Percentiles rank a stretch among this genome's conserved stretches.
These are phyloP conservation scores for Lumnitzera racemosa DNA, from an alignment of 345 rosid genomes.

Conservation along the genomic window DNA sequence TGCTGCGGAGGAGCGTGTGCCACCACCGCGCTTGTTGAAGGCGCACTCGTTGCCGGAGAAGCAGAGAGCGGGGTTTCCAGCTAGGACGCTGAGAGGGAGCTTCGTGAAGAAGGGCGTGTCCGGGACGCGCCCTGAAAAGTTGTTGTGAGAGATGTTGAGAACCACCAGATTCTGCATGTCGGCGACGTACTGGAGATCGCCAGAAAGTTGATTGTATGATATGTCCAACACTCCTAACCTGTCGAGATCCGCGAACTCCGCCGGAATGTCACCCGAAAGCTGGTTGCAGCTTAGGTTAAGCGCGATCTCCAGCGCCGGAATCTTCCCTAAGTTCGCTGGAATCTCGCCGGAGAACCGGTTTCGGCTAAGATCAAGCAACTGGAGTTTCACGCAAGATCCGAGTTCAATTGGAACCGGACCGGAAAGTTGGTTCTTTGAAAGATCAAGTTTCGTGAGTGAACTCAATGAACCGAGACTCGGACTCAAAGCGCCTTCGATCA, in stretches of 20 bases:
- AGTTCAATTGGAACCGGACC: slow-evolving; percentile 61
- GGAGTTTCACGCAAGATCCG: slow-evolving; percentile 61
- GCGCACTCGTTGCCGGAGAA: slow-evolving; percentile 42
- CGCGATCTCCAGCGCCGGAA: slow-evolving; percentile 65
- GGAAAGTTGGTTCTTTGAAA: slow-evolving; percentile 48
- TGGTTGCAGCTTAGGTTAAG: slow-evolving; percentile 78
- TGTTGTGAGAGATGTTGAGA: slow-evolving; percentile 77
- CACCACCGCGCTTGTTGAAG: slow-evolving; percentile 8
- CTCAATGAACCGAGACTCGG: slow-evolving; percentile 49
- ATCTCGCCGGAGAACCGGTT: slow-evolving; percentile 55
- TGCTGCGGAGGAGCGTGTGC: slow-evolving; percentile 20
- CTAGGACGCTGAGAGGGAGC: slow-evolving; percentile 62
- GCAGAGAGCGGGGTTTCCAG: slow-evolving; percentile 62
- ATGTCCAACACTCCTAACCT: slow-evolving; percentile 66
- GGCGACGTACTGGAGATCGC: slow-evolving; percentile 48
- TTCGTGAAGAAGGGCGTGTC: slow-evolving; percentile 70
- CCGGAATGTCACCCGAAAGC: slow-evolving; percentile 51
- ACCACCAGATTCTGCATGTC: slow-evolving; percentile 72
- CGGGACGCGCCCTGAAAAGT: slow-evolving; percentile 72
- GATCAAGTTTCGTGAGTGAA: slow-evolving; percentile 65
- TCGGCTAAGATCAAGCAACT: slow-evolving; percentile 63
- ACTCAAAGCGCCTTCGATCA: slow-evolving; percentile 44
- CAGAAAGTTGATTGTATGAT: slow-evolving; percentile 64
- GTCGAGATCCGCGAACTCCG: slow-evolving; percentile 42
- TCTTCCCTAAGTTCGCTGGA: slow-evolving; percentile 52